Base-by-base conservation (phyloP, 768 basidiomycete genomes). In the Boletus tomentosulus region DNA sequence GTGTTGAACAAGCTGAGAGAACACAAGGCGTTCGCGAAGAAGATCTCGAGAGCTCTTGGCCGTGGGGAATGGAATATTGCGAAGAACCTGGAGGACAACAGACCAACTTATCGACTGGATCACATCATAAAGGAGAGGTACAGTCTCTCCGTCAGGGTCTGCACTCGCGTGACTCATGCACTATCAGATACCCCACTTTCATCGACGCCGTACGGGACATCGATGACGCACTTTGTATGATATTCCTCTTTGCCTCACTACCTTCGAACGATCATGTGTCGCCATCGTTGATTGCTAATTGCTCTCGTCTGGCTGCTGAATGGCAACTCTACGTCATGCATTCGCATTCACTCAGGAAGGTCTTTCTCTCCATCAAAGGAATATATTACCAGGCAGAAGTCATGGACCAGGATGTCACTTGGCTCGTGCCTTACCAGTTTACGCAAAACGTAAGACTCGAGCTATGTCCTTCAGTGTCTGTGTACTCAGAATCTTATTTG, bases 21-120 rank as follows among this genome's bases (percentile, higher is more conserved):
- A 68, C 97, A 99, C 76, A 99, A 99, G 70, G 87, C 94, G 1
- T 98, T 98, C 62, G 95, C 97, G 2, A 98, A 98, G 75, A 97
- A 97, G 73, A 81, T 99, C 43, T 86, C 92, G 44, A 81, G 91
- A 53, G 96, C 97, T 10, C 77, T 99, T 39, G 97, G 96, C 24
- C 77, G 95, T 51, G 89, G 89, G 38, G 95, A 99, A 78, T 99
- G 94, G 93, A 87, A 84, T 51, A 85, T 84, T 54, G 97, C 97
- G 3, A 97, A 96, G 72, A 93, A 86, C 59, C 67, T 99, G 45
- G 92, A 98, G 69, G 90, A 95, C 50, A 89, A 88, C 61, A 95
- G 89, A 68, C 97, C 97, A 3, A 82, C 88, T 13, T 98, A 98
- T 66, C 78, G 82, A 33, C 71, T 99, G 47, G 97, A 99, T 73